phyloP scores from a whole-genome alignment of 176 grass and related monocot genomes.

The Phoenix dactylifera region DNA sequence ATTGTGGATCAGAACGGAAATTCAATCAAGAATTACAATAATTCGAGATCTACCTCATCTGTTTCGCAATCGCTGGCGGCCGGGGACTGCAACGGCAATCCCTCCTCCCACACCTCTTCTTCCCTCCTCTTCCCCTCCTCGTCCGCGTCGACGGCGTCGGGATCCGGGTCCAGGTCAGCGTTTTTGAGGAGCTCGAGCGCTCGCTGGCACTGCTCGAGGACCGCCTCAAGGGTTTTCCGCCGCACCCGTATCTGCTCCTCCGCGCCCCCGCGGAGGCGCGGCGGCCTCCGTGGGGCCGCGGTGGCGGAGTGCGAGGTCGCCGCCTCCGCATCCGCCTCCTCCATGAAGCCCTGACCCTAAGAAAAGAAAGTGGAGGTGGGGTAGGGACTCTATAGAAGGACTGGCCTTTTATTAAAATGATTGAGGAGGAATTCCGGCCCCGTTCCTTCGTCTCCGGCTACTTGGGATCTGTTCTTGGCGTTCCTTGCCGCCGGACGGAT shows the following conservation, averaged over 20 bases:
- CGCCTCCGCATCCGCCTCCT: background rate
- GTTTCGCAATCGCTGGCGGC: background rate
- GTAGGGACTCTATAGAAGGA: too few relatives aligned
- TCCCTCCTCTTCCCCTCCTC: background rate
- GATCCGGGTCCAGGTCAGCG: slow-evolving; percentile 3
- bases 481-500: too few relatives aligned
- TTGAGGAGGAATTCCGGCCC: too few relatives aligned
- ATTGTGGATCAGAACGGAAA: too few relatives aligned
- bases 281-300: background rate
- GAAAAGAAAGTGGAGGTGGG: background rate
- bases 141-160: background rate
- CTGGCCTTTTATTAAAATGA: too few relatives aligned
- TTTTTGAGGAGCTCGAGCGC: slow-evolving; percentile 13
- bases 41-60: background rate
- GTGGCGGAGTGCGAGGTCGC: background rate
- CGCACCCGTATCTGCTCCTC: slow-evolving; percentile 15
- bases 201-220: slow-evolving; percentile 14
- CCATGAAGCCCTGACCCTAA: slow-evolving; percentile 6
- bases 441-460: too few relatives aligned
- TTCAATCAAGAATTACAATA: too few relatives aligned
- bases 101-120: background rate
- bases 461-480: too few relatives aligned
- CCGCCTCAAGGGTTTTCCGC: slow-evolving; percentile 19
- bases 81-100: background rate
- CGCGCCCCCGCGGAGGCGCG: background rate